Base-by-base conservation (phyloP, 2,329 filamentous ascomycete genomes). In the Cladosporium sp. region DNA sequence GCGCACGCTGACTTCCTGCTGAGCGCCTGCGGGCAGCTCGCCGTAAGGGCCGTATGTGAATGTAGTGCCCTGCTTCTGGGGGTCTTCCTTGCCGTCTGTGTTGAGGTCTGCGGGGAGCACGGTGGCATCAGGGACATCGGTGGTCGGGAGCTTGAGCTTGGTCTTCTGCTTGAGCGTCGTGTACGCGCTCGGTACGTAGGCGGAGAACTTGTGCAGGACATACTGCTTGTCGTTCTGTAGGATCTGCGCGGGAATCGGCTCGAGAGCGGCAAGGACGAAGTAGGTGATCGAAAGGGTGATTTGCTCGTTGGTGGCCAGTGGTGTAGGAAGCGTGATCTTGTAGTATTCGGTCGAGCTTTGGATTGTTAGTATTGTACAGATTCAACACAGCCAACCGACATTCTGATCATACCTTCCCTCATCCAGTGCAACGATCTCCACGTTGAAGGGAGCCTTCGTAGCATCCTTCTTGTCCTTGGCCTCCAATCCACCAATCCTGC, bases 141-240 rank as follows among this genome's bases (percentile, higher is more conserved):
- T 81, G 64, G 87, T 90, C 57, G 91, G 86, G 72, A 96, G 89
- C 83, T 97, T 97, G 80, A 99, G 80, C 80, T 98, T 97, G 46
- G 95, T 98, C 87, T 97, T 97, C 79, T 99, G 95, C 82, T 97
- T 97, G 73, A 86, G 78, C 16, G 93, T 97, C 21, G 85, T 81
- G 82, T 99, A 99, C 67, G 90, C 89, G 11, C 92, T 96, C 18
- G 89, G 89, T 56, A 85, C 86, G 80, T 96, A 97, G 70, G 91
- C 91, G 67, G 91, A 94, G 82, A 97, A 96, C 65, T 88, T 84
- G 82, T 96, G 93, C 65, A 87, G 84, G 62, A 99, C 88, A 80
- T 89, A 97, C 80, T 99, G 95, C 77, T 89, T 88, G 61, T 93
- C 92, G 55, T 88, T 85, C 78, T 99, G 95, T n/a, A 85, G 82